Percentiles rank a stretch among this genome's conserved stretches.
Evolutionary conservation across 768 basidiomycete genomes (phyloP).

Genomic region (Leccinum obscurum): DNA sequence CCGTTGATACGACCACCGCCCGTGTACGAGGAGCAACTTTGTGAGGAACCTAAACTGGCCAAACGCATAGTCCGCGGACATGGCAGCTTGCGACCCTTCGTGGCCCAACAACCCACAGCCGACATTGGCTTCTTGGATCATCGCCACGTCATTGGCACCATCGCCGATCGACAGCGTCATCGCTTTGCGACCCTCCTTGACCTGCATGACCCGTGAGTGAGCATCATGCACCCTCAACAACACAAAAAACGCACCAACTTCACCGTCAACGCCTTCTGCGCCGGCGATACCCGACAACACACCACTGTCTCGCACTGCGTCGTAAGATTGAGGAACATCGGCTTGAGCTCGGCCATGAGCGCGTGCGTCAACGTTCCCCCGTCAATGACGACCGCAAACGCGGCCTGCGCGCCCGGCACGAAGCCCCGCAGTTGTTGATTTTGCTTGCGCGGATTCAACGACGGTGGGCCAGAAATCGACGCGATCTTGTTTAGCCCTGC

Average conservation of each 20-base stretch:
- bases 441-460: constrained; percentile 49
- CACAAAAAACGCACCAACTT: constrained; percentile 61
- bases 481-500: constrained; percentile 94
- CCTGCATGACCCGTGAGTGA: constrained; percentile 42
- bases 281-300: constrained; percentile 96
- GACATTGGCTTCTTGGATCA: constrained; percentile 99
- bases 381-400: constrained; percentile 95
- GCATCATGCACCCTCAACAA: background rate
- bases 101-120: constrained; percentile 92
- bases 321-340: constrained; percentile 85
- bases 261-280: constrained; percentile 97
- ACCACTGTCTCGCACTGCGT: constrained; percentile 98
- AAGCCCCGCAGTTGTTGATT: constrained; percentile 51
- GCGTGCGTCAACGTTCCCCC: constrained; percentile 90
- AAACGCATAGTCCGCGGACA: constrained; percentile 99
- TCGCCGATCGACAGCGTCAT: constrained; percentile 98
- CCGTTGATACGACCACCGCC: constrained; percentile 96
- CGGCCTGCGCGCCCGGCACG: constrained; percentile 59
- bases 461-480: constrained; percentile 76
- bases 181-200: constrained; percentile 92
- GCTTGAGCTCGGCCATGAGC: constrained; percentile 72
- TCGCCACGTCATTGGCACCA: constrained; percentile 97
- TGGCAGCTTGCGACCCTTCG: constrained; percentile 97
- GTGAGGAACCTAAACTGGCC: constrained; percentile 96
- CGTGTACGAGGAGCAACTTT: constrained; percentile 89